Conservation (phyloP, 257 asterid genomes). For the Salvia hispanica region DNA sequence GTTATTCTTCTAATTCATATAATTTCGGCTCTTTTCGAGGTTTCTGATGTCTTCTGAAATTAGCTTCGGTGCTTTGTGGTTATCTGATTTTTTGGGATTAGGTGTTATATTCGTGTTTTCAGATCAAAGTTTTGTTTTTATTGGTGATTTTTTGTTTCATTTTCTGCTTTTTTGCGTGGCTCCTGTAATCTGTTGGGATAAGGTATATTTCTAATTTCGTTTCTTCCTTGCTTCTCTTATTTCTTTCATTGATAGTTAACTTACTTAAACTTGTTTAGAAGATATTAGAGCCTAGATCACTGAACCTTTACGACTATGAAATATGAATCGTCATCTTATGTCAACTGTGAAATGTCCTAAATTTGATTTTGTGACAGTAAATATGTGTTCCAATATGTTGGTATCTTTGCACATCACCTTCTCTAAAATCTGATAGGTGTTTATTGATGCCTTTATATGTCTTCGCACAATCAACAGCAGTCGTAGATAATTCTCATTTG, state of each 20-base stretch:
- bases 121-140: slow-evolving; percentile 1
- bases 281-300: background rate
- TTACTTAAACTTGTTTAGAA: background rate
- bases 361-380: background rate
- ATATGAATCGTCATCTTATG: background rate
- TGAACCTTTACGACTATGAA: background rate
- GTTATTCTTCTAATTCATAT: slow-evolving; percentile 33
- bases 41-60: slow-evolving; percentile 17
- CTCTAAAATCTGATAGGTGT: background rate
- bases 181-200: slow-evolving; percentile 20
- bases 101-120: background rate
- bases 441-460: background rate
- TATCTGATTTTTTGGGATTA: background rate
- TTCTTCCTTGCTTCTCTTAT: slow-evolving; percentile 2
- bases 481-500: background rate
- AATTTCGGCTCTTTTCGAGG: slow-evolving; percentile 21
- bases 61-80: slow-evolving; percentile 17
- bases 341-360: background rate
- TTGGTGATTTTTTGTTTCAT: background rate
- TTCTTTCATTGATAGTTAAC: background rate
- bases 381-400: background rate
- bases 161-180: slow-evolving; percentile 16
- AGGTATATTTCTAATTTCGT: background rate
- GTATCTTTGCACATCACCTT: background rate
- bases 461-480: background rate